These are phyloP conservation scores for Friedmanniomyces endolithicus DNA, from an alignment of 495 filamentous ascomycete species.

Conservation along the genomic window DNA sequence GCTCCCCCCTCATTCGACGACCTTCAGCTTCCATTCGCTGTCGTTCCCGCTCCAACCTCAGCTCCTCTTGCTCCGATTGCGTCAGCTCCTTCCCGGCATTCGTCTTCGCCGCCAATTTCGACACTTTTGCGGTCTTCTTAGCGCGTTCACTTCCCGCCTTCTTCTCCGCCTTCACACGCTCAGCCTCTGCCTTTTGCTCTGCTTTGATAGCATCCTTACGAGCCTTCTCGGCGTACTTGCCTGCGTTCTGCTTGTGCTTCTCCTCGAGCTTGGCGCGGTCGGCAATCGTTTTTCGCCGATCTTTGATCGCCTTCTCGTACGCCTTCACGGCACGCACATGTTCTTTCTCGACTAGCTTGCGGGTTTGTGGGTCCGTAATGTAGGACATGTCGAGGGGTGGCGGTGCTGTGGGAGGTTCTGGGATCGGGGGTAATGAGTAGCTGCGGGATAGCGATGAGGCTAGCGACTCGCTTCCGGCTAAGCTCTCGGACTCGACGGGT, in stretches of 20 bases:
- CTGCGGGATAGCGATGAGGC: neutral
- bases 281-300: constrained; percentile 48
- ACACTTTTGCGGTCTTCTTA: neutral
- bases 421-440: constrained; percentile 17
- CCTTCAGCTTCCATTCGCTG: constrained; percentile 17
- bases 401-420: constrained; percentile 34
- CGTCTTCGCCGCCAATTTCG: constrained; percentile 11
- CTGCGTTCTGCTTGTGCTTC: constrained; percentile 6
- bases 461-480: neutral
- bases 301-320: constrained; percentile 50
- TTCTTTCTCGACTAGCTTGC: constrained; percentile 54
- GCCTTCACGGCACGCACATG: constrained; percentile 43
- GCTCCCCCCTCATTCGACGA: constrained; percentile 15
- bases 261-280: constrained; percentile 38
- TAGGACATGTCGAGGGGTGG: constrained; percentile 37
- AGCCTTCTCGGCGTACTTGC: constrained; percentile 11
- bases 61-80: constrained; percentile 12
- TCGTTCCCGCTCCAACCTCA: constrained; percentile 10
- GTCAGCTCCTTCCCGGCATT: constrained; percentile 20
- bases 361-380: constrained; percentile 46
- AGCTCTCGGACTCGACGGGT: neutral
- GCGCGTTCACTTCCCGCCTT: neutral
- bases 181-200: constrained; percentile 11
- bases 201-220: constrained; percentile 29
- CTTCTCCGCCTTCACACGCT: constrained; percentile 16